These are phyloP conservation scores for Microascus cirrosus DNA, from an alignment of 2,329 filamentous ascomycete genomes.

Conservation along the genomic window DNA sequence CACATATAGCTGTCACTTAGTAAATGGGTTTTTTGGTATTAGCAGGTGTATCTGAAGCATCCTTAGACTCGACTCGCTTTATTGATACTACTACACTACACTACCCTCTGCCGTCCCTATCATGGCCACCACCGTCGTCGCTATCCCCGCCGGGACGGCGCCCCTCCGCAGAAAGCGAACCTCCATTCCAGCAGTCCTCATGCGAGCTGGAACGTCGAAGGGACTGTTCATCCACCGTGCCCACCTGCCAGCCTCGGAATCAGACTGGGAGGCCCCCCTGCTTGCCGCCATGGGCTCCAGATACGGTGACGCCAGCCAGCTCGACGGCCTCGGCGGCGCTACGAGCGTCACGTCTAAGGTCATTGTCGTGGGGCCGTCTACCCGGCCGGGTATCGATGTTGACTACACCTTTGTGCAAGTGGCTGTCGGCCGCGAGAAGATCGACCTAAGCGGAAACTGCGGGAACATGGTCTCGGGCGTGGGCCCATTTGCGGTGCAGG, in stretches of 20 bases:
- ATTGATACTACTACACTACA: background rate
- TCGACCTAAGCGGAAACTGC: conserved; percentile 51
- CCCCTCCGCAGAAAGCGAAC: conserved; percentile 9
- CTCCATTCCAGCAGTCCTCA: conserved; percentile 39
- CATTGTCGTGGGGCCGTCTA: conserved; percentile 36
- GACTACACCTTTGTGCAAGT: conserved; percentile 55
- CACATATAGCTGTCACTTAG: background rate
- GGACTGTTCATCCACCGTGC: conserved; percentile 45
- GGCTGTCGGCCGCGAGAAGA: conserved; percentile 38
- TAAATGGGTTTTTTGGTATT: too few species aligned
- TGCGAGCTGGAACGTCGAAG: conserved; percentile 52
- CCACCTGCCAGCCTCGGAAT: conserved; percentile 33
- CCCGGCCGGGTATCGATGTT: conserved; percentile 34
- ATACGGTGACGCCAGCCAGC: conserved; percentile 42
- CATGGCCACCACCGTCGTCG: conserved; percentile 5
- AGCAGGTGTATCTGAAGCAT: background rate
- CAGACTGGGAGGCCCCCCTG: conserved; percentile 41
- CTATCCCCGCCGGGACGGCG: background rate
- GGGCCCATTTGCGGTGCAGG: conserved; percentile 47
- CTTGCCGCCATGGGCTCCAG: conserved; percentile 41
- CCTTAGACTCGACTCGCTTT: background rate
- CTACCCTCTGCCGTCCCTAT: background rate
- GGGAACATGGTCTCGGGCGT: conserved; percentile 52
- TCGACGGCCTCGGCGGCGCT: conserved; percentile 52
- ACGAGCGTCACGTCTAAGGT: conserved; percentile 52